These are phyloP conservation scores for Parathielavia hyrcaniae DNA, from an alignment of 495 filamentous ascomycete species.

Conservation along the genomic window DNA sequence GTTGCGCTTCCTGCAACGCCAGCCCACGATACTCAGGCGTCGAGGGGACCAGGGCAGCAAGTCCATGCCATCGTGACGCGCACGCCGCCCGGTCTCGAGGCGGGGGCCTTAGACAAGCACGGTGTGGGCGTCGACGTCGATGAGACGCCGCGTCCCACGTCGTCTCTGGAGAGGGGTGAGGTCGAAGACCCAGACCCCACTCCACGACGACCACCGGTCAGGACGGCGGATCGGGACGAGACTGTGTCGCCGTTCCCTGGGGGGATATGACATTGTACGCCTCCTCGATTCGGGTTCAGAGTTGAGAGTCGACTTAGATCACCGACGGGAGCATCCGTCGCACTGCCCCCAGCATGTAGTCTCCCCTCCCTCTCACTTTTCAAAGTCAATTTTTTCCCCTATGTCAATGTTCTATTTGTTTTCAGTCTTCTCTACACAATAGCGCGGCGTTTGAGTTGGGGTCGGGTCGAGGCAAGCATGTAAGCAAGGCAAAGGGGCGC, in stretches of 20 bases:
- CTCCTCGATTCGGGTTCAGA: too few species aligned
- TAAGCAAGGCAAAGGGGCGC: background rate
- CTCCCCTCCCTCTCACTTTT: background rate
- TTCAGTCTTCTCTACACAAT: background rate
- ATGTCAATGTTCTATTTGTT: background rate
- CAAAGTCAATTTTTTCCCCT: background rate
- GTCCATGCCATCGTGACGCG: background rate
- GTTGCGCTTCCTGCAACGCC: background rate
- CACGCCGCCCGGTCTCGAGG: conserved; percentile 23
- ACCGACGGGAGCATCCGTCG: background rate
- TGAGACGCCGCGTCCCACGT: conserved; percentile 30
- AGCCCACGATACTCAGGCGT: background rate
- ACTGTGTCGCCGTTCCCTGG: conserved; percentile 24
- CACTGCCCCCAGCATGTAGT: background rate
- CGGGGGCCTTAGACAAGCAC: too few species aligned
- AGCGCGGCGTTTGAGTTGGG: conserved; percentile 4
- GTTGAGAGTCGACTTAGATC: too few species aligned
- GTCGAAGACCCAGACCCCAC: conserved; percentile 31
- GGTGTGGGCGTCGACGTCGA: conserved; percentile 22
- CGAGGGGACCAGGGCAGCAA: background rate
- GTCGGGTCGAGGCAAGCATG: background rate
- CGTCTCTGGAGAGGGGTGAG: conserved; percentile 8
- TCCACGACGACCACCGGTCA: conserved; percentile 23
- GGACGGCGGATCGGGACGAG: conserved; percentile 14
- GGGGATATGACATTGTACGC: background rate